These are phyloP conservation scores for Beauveria brongniartii DNA, from an alignment of 2,329 filamentous ascomycete genomes.

Conservation along the genomic window DNA sequence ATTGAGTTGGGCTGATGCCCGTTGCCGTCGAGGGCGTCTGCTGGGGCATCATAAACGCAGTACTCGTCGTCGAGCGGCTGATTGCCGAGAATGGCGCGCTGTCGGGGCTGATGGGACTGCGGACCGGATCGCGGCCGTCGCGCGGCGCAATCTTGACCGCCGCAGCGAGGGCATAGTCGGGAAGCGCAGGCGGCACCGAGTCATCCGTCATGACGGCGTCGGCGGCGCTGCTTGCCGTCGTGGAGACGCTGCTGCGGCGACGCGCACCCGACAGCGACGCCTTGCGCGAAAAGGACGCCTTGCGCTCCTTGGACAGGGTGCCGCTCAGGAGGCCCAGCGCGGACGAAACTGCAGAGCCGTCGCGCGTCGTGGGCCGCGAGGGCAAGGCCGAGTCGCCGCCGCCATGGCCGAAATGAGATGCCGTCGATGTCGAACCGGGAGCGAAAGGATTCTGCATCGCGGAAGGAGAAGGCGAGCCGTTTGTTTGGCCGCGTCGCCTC, in stretches of 20 bases:
- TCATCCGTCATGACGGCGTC: slow-evolving; percentile 36
- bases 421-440: background rate
- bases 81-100: slow-evolving; percentile 35
- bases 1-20: slow-evolving; percentile 17
- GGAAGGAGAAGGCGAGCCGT: background rate
- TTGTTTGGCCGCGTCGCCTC: background rate
- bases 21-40: slow-evolving; percentile 15
- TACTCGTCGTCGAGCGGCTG: slow-evolving; percentile 30
- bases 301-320: slow-evolving; percentile 34
- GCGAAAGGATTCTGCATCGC: slow-evolving; percentile 6
- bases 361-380: slow-evolving; percentile 29
- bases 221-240: slow-evolving; percentile 25
- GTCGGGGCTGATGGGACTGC: slow-evolving; percentile 24
- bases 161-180: slow-evolving; percentile 44
- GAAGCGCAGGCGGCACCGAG: slow-evolving; percentile 42
- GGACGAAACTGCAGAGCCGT: slow-evolving; percentile 17
- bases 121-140: slow-evolving; percentile 15
- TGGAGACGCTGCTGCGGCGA: slow-evolving; percentile 27
- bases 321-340: slow-evolving; percentile 1
- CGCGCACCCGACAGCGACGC: slow-evolving; percentile 42
- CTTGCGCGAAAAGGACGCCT: slow-evolving; percentile 46
- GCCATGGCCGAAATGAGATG: slow-evolving; percentile 19
- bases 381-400: slow-evolving; percentile 23
- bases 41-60: slow-evolving; percentile 22
- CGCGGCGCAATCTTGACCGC: slow-evolving; percentile 34